Evolutionary conservation across 1,139 yeast species (phyloP).

Genomic region (Groenewaldozyma auringiensis): DNA sequence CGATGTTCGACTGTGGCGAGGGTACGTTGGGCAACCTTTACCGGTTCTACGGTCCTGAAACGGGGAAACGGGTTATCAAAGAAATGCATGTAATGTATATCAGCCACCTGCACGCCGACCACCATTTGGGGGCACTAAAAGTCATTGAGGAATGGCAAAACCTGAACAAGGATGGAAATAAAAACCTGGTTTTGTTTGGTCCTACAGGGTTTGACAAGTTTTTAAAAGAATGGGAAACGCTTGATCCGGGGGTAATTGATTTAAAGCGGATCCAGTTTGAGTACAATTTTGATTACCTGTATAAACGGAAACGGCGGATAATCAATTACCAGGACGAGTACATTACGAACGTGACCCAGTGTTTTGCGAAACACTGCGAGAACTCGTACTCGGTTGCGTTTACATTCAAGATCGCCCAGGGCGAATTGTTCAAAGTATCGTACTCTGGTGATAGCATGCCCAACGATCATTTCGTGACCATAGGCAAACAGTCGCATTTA

Average conservation of each 20-base stretch:
- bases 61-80: conserved; percentile 36
- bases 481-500: conserved; percentile 66
- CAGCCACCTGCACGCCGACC: conserved; percentile 96
- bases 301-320: conserved; percentile 12
- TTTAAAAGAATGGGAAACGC: conserved; percentile 58
- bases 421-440: conserved; percentile 52
- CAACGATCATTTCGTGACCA: conserved; percentile 48
- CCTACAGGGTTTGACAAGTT: conserved; percentile 75
- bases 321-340: neutral
- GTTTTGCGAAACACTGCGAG: conserved; percentile 78
- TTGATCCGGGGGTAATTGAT: conserved; percentile 36
- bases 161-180: conserved; percentile 17
- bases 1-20: conserved; percentile 89
- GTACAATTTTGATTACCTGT: conserved; percentile 50
- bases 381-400: conserved; percentile 72
- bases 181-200: conserved; percentile 45
- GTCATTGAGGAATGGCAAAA: conserved; percentile 63
- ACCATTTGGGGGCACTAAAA: conserved; percentile 77
- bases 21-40: conserved; percentile 70
- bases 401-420: conserved; percentile 12
- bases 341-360: conserved; percentile 33
- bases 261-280: conserved; percentile 42
- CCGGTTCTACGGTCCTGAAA: conserved; percentile 51
- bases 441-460: conserved; percentile 97
- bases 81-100: conserved; percentile 63